phyloP scores from a whole-genome alignment of 1,284 basidiomycete species.

The Amylostereum areolatum region DNA sequence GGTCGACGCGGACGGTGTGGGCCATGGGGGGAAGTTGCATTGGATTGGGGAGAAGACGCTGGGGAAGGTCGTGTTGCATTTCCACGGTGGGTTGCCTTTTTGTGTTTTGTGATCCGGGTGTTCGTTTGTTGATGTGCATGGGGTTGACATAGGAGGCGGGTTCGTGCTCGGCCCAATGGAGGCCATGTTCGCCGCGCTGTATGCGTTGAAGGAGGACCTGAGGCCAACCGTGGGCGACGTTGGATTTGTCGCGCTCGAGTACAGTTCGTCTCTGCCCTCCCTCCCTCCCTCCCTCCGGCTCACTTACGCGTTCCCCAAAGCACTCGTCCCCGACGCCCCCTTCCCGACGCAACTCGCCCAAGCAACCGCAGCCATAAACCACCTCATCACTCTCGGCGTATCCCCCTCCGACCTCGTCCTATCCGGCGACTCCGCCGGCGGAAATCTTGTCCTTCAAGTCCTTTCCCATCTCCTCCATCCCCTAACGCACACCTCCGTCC shows the following conservation, averaged over 20 bases:
- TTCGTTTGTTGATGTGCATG: too few relatives aligned
- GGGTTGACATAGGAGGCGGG: slow-evolving; percentile 9
- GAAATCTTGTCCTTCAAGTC: slow-evolving; percentile 26
- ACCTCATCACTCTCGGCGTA: slow-evolving; percentile 14
- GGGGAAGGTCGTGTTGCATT: slow-evolving; percentile 5
- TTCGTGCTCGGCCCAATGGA: background rate
- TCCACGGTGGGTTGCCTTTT: slow-evolving; percentile 3
- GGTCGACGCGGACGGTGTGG: slow-evolving; percentile 6
- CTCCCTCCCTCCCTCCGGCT: background rate
- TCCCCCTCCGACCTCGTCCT: slow-evolving; percentile 16
- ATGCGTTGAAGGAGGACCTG: background rate
- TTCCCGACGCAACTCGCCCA: slow-evolving; percentile 18
- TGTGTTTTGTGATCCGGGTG: background rate
- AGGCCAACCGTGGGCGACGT: background rate
- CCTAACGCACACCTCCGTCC: slow-evolving; percentile 13
- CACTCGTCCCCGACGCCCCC: slow-evolving; percentile 8
- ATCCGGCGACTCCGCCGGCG: slow-evolving; percentile 31
- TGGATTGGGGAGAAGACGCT: slow-evolving; percentile 9
- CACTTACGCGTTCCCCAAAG: slow-evolving; percentile 2
- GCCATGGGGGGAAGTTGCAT: slow-evolving; percentile 8
- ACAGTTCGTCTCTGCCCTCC: slow-evolving; percentile 4
- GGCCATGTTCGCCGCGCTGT: slow-evolving; percentile 2
- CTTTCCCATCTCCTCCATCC: slow-evolving; percentile 28
- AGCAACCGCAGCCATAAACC: slow-evolving; percentile 10
- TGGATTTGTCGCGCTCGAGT: slow-evolving; percentile 5